A percentile compares a stretch with the other conserved stretches of the same genome.
Evolutionary conservation across 768 basidiomycete species (phyloP).

Genomic region (Lactarius indigo): DNA sequence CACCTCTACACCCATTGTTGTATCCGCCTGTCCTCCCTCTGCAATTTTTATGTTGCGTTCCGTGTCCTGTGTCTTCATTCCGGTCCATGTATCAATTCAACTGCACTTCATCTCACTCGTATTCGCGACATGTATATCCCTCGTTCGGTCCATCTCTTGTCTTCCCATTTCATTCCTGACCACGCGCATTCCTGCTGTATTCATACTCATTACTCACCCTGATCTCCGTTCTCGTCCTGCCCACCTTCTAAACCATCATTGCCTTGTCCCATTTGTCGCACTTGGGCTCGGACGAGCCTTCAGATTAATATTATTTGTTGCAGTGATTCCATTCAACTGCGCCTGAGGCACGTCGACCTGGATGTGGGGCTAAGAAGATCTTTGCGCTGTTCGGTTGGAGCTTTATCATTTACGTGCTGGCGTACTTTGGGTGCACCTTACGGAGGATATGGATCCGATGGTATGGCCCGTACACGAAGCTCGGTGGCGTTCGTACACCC

Average conservation of each 20-base stretch:
- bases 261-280: slow-evolving; percentile 17
- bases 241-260: background rate
- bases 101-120: background rate
- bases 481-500: too few species aligned
- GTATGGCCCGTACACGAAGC: too few species aligned
- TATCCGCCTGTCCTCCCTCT: background rate
- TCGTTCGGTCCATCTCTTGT: background rate
- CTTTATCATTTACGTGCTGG: background rate
- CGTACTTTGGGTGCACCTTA: background rate
- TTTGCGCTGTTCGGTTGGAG: background rate
- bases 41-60: background rate
- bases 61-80: background rate
- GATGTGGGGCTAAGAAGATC: too few species aligned
- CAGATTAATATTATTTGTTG: background rate
- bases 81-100: background rate
- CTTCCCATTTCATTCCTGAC: background rate
- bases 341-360: background rate
- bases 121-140: background rate
- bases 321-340: background rate
- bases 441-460: too few species aligned
- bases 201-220: slow-evolving; percentile 4
- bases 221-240: background rate
- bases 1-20: background rate
- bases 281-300: background rate
- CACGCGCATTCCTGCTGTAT: background rate